Percentiles rank a stretch among this genome's conserved stretches.
These are phyloP conservation scores for Termitomyces sp. DNA, from an alignment of 768 basidiomycete genomes.

Conservation along the genomic window DNA sequence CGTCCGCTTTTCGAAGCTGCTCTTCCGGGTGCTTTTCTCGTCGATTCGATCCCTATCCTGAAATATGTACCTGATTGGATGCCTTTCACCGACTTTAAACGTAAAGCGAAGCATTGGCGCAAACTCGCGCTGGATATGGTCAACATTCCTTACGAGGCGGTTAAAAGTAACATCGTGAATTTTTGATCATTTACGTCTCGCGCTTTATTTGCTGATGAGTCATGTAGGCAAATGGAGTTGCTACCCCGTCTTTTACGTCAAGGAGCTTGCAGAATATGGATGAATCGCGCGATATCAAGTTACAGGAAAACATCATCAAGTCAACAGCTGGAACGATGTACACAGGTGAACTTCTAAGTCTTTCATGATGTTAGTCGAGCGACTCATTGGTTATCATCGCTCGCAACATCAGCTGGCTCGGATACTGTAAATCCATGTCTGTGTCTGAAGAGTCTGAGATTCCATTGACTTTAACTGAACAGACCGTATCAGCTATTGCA, in stretches of 20 bases:
- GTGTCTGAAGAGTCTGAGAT: not conserved
- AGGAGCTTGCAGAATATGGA: constrained; percentile 15
- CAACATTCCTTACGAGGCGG: constrained; percentile 18
- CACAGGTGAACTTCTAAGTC: constrained; percentile 12
- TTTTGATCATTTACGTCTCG: not conserved
- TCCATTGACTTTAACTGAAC: not conserved
- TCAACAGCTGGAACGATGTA: constrained; percentile 20
- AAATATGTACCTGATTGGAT: constrained; percentile 30
- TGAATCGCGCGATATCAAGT: constrained; percentile 5
- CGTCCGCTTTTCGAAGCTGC: constrained; percentile 19
- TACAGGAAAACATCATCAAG: constrained; percentile 17
- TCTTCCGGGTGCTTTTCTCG: constrained; percentile 24
- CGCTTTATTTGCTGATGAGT: not conserved
- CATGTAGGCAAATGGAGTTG: constrained; percentile 13
- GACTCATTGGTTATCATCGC: not conserved
- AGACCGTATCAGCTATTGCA: constrained; percentile 20
- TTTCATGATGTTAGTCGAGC: not conserved
- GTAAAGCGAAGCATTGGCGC: constrained; percentile 22
- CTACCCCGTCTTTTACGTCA: constrained; percentile 16
- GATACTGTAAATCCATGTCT: constrained; percentile 19
- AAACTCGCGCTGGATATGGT: constrained; percentile 14
- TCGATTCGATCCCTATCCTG: constrained; percentile 24
- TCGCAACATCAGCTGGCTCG: constrained; percentile 17
- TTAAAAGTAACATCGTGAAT: constrained; percentile 14
- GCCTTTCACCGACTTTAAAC: constrained; percentile 30